These are phyloP conservation scores for Fusarium succisae DNA, from an alignment of 2,329 filamentous ascomycete genomes.

Conservation along the genomic window DNA sequence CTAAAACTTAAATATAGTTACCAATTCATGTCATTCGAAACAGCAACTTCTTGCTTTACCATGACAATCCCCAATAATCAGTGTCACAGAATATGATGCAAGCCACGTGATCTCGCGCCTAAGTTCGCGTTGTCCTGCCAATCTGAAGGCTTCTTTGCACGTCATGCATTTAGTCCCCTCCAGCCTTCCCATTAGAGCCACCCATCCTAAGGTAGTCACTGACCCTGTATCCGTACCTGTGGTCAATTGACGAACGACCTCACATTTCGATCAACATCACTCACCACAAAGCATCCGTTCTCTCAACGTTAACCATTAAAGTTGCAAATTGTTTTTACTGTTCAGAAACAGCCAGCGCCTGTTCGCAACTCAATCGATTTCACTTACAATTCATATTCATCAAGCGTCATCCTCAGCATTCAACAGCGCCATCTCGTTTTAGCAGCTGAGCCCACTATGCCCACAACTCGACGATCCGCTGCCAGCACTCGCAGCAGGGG, in stretches of 20 bases:
- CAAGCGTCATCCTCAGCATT: neutral
- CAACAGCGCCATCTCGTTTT: constrained; percentile 1
- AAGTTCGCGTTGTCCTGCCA: constrained; percentile 66
- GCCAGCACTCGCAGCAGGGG: constrained; percentile 49
- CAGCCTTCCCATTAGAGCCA: neutral
- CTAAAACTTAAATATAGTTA: neutral
- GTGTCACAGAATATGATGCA: neutral
- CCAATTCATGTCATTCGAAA: neutral
- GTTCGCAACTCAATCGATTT: neutral
- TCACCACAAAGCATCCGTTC: neutral
- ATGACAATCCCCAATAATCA: neutral
- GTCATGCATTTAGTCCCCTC: constrained; percentile 26
- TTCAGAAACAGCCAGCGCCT: neutral
- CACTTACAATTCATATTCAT: neutral
- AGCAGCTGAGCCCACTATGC: constrained; percentile 51
- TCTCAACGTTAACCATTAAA: neutral
- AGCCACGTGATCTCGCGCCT: constrained; percentile 60
- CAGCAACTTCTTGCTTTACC: neutral
- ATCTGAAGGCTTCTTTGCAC: constrained; percentile 40
- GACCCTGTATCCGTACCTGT: constrained; percentile 11
- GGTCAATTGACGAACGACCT: neutral
- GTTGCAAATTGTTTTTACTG: neutral
- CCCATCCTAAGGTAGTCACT: constrained; percentile 11
- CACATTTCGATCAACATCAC: constrained; percentile 7
- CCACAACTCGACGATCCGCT: constrained; percentile 60